phyloP scores from a whole-genome alignment of 31 red algal species.

The Asparagopsis taxiformis region DNA sequence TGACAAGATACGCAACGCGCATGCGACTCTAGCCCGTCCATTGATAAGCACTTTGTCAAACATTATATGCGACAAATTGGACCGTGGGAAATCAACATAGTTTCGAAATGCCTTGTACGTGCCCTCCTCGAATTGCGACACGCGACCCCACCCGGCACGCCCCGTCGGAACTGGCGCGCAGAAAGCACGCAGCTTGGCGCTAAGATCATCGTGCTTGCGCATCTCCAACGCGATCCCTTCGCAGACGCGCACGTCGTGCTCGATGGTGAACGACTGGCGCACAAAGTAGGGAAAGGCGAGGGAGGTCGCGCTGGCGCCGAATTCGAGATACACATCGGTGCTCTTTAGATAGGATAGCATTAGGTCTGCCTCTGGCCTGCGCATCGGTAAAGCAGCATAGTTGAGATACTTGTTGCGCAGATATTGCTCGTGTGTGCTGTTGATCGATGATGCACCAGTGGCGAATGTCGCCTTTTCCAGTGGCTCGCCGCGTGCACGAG shows the following conservation, averaged over 20 bases:
- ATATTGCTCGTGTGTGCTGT: background rate
- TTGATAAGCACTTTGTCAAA: conserved; percentile 71
- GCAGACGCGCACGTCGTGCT: conserved; percentile 62
- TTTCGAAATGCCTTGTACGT: conserved; percentile 54
- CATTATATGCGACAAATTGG: conserved; percentile 25
- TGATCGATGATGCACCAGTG: conserved; percentile 18
- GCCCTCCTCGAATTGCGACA: conserved; percentile 67
- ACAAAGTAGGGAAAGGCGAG: conserved; percentile 53
- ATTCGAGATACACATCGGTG: conserved; percentile 46
- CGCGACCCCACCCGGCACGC: conserved; percentile 30
- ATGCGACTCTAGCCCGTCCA: conserved; percentile 71
- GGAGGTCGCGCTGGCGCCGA: conserved; percentile 52
- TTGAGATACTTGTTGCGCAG: conserved; percentile 1
- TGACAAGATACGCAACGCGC: conserved; percentile 62
- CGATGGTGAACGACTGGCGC: conserved; percentile 22
- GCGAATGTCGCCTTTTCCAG: conserved; percentile 6
- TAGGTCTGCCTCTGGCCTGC: conserved; percentile 59
- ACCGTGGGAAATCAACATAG: conserved; percentile 56
- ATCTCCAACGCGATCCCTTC: conserved; percentile 29
- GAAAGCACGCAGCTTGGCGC: conserved; percentile 34
- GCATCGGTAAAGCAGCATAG: conserved; percentile 46
- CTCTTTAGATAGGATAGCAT: conserved; percentile 43
- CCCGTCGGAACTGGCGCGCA: conserved; percentile 43
- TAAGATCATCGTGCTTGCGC: background rate
- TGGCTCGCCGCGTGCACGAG: background rate